Evolutionary conservation across 345 rosid species (phyloP), one percentile per base, ranked within the genome.

Genomic region (Salix brachista): DNA sequence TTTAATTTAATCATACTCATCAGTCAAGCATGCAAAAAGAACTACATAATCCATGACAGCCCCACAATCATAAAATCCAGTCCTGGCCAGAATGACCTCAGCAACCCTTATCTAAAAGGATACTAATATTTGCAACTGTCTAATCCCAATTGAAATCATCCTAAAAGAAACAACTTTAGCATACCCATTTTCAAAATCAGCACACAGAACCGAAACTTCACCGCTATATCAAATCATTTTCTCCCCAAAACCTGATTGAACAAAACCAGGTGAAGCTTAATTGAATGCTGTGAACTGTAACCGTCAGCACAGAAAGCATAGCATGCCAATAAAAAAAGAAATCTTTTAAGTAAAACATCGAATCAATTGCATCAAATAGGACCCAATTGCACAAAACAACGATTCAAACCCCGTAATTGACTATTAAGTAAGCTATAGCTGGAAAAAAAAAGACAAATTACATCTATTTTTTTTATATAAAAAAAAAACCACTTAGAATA

Each of bases 331-430:
- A 50, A 5, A 71, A 71, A 19, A 66, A 6, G 26, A 8, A 25
- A 42, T 23, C 69, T 19, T 42, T 67, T 23, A 18, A 56, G 66
- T 1, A 9, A 37, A 54, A 23, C 7, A 67, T 10, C 48, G 58
- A 32, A 46, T 28, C 36, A 67, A 78, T 66, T 37, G 28, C 39
- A 77, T 46, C 56, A 69, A 34, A 34, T 9, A 73, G 6, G 26
- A 67, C 37, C 17, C 61, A 78, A 58, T 32, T 70, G 56, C 69
- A 44, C 37, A 61, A 5, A 41, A 36, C 4, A 30, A 37, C 10
- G 10, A 73, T 58, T 39, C 28, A 77, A 72, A 70, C 74, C 77
- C 74, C 61, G 67, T n/a, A 76, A 64, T 74, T 70, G 76, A 68
- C 71, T 12, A 28, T 17, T 26, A 28, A 67, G 70, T 36, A 54